phyloP scores from a whole-genome alignment of 2,329 filamentous ascomycete genomes.

The Rutstroemia sp. region DNA sequence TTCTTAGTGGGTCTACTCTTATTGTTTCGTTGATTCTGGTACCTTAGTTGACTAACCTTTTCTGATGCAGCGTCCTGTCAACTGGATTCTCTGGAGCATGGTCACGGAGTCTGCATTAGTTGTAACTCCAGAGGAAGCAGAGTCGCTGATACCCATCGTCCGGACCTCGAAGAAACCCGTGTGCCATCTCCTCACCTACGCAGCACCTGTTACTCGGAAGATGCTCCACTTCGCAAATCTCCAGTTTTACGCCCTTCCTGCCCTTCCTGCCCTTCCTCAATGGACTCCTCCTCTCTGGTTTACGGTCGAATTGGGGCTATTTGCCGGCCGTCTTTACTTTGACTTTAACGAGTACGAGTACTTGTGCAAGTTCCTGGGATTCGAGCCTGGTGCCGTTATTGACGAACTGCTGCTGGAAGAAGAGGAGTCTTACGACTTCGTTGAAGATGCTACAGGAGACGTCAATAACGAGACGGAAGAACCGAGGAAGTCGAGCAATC shows the following conservation, averaged over 20 bases:
- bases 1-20: slow-evolving; percentile 28
- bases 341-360: slow-evolving; percentile 38
- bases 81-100: slow-evolving; percentile 54
- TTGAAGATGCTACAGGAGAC: neutral
- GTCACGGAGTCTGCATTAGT: slow-evolving; percentile 42
- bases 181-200: slow-evolving; percentile 47
- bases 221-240: slow-evolving; percentile 56
- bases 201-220: slow-evolving; percentile 49
- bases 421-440: neutral
- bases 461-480: neutral
- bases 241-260: slow-evolving; percentile 44
- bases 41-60: neutral
- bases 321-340: slow-evolving; percentile 55
- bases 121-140: slow-evolving; percentile 56
- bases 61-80: slow-evolving; percentile 37
- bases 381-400: slow-evolving; percentile 2
- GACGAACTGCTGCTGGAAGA: slow-evolving; percentile 5
- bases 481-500: neutral
- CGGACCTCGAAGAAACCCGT: slow-evolving; percentile 7
- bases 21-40: no score
- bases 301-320: slow-evolving; percentile 49
- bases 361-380: slow-evolving; percentile 27
- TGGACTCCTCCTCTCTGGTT: slow-evolving; percentile 46
- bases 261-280: neutral
- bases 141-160: slow-evolving; percentile 43